Conservation (phyloP, 495 filamentous ascomycete genomes). For the Penicillium subrubescens region DNA sequence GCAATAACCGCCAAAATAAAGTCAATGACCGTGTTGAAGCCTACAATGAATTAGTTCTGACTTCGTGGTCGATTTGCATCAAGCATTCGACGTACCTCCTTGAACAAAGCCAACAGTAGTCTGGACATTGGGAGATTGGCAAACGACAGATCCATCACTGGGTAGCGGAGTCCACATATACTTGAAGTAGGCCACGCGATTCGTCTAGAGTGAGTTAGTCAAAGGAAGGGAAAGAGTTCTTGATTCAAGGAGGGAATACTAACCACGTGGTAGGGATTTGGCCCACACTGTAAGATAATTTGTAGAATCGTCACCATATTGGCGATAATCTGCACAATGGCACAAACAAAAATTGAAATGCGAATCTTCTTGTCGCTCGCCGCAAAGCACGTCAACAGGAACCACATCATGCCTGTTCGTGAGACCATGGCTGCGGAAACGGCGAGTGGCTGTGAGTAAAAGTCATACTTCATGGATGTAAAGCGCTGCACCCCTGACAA, state of each 20-base stretch:
- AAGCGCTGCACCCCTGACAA: slow-evolving; percentile 21
- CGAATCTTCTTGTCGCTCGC: slow-evolving; percentile 35
- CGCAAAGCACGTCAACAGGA: slow-evolving; percentile 38
- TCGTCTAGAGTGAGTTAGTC: slow-evolving; percentile 22
- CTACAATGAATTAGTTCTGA: slow-evolving; percentile 8
- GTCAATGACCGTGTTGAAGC: slow-evolving; percentile 40
- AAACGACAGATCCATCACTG: slow-evolving; percentile 35
- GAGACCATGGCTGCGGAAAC: slow-evolving; percentile 50
- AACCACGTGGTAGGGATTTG: slow-evolving; percentile 36
- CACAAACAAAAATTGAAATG: slow-evolving; percentile 32
- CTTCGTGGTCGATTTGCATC: not conserved
- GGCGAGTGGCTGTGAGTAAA: slow-evolving; percentile 40
- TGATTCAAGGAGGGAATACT: no score
- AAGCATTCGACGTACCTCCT: slow-evolving; percentile 25
- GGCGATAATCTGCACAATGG: slow-evolving; percentile 34
- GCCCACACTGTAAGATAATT: slow-evolving; percentile 42
- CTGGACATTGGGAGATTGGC: slow-evolving; percentile 38
- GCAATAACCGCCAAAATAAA: slow-evolving; percentile 33
- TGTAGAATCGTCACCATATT: slow-evolving; percentile 40
- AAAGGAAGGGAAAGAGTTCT: no score
- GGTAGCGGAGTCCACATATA: slow-evolving; percentile 45
- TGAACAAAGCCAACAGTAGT: slow-evolving; percentile 41
- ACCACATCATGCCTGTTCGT: slow-evolving; percentile 44
- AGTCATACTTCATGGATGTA: slow-evolving; percentile 36
- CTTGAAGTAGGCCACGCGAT: slow-evolving; percentile 40